Evolutionary conservation across 176 grass and related monocot genomes (phyloP).

Genomic region (Triticum aestivum): IWGSC_CS_RefSeq_v2.1 NC_057808.1:288213033-288213532

Average conservation of each 20-base stretch:
- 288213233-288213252: constrained; percentile 33
- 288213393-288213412: constrained; percentile 23
- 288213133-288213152: constrained; percentile 37
- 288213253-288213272: constrained; percentile 38
- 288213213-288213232: constrained; percentile 29
- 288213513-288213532: constrained; percentile 33
- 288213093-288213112: constrained; percentile 51
- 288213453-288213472: constrained; percentile 9
- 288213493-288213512: constrained; percentile 32
- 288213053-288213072: constrained; percentile 49
- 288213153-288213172: constrained; percentile 34
- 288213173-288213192: constrained; percentile 41
- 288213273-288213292: constrained; percentile 8
- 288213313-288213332: constrained; percentile 33
- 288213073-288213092: constrained; percentile 35
- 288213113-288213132: constrained; percentile 35
- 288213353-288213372: constrained; percentile 29
- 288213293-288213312: constrained; percentile 23
- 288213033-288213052: constrained; percentile 13
- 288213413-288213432: constrained; percentile 28
- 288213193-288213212: constrained; percentile 47
- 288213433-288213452: constrained; percentile 27
- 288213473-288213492: constrained; percentile 34
- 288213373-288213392: constrained; percentile 11
- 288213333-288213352: constrained; percentile 3